A percentile compares a stretch with the other conserved stretches of the same genome.
phyloP scores from a whole-genome alignment of 1,284 basidiomycete species.

The Fomitopsis schrenkii region DNA sequence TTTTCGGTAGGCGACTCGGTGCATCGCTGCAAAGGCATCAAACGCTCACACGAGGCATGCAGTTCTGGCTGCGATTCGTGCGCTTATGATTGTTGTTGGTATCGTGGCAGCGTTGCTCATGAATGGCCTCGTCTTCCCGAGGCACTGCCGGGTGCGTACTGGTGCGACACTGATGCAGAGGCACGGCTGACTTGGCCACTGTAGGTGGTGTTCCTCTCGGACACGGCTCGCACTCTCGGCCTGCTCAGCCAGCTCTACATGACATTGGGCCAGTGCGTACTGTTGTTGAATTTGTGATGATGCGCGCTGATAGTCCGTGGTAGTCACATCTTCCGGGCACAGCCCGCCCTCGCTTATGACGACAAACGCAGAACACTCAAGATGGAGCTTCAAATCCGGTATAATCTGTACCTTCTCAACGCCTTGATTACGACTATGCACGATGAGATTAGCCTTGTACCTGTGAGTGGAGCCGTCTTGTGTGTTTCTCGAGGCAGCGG shows the following conservation, averaged over 20 bases:
- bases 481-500: not conserved
- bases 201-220: constrained; percentile 42
- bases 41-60: not conserved
- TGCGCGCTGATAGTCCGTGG: not conserved
- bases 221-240: constrained; percentile 36
- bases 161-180: not conserved
- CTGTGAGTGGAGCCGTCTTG: constrained; percentile 30
- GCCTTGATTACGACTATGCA: constrained; percentile 40
- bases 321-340: constrained; percentile 37
- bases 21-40: not conserved
- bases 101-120: constrained; percentile 42
- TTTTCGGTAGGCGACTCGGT: constrained; percentile 21
- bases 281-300: not conserved
- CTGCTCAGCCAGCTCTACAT: constrained; percentile 42
- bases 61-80: constrained; percentile 40
- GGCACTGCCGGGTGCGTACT: constrained; percentile 40
- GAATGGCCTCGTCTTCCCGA: constrained; percentile 45
- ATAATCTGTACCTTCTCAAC: constrained; percentile 35
- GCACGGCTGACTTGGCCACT: not conserved
- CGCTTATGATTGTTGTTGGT: constrained; percentile 39
- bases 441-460: constrained; percentile 46
- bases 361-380: constrained; percentile 36
- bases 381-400: constrained; percentile 41
- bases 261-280: constrained; percentile 39
- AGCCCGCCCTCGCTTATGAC: constrained; percentile 25